Base-by-base conservation (phyloP, 2,329 filamentous ascomycete genomes). In the Cladorrhinum sp. region DNA sequence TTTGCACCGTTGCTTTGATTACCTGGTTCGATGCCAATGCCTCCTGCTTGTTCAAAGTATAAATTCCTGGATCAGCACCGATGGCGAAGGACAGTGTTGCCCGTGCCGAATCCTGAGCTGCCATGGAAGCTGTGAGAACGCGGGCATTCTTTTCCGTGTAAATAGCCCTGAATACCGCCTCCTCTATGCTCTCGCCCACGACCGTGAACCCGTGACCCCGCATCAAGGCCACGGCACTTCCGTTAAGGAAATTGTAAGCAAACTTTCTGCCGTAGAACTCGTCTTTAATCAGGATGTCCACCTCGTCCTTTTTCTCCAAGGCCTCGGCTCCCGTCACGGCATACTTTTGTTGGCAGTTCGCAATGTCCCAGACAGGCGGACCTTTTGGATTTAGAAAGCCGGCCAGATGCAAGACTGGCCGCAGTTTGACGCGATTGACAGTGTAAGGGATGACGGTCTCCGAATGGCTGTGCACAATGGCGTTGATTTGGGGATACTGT, bases 401-500 rank as follows among this genome's bases (percentile, higher is more conserved):
- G 3, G 73, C 75, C 70, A 79, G 76, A 62, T 80, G 77, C 61
- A 72, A 74, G 48, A 69, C 71, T 2, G 80, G 74, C 6, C 70
- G 70, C 61, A 83, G 67, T 1, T 73, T 72, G 8, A 76, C 73
- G 18, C 71, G 70, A n/a, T 66, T 72, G 61, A 79, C 73, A 14
- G 72, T 73, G 66, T 74, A 81, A 0, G 78, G 76, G 2, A 80
- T 58, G 12, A 81, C 75, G 3, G 73, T 71, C 23, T 76, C 71
- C 0, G 78, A 68, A 63, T 81, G 80, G 53, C 74, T 76, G 65
- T 82, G 79, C 4, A 81, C 69, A 0, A 80, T 74, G 23, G 73
- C 72, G 42, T 76, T 71, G 16, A 80, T 67, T 5, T 68, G 59
- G 0, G 72, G 67, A 63, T 74, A 79, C 24, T 68, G 67, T 66